These are phyloP conservation scores for Epichloe bromicola DNA, from an alignment of 2,329 filamentous ascomycete genomes.

Conservation along the genomic window DNA sequence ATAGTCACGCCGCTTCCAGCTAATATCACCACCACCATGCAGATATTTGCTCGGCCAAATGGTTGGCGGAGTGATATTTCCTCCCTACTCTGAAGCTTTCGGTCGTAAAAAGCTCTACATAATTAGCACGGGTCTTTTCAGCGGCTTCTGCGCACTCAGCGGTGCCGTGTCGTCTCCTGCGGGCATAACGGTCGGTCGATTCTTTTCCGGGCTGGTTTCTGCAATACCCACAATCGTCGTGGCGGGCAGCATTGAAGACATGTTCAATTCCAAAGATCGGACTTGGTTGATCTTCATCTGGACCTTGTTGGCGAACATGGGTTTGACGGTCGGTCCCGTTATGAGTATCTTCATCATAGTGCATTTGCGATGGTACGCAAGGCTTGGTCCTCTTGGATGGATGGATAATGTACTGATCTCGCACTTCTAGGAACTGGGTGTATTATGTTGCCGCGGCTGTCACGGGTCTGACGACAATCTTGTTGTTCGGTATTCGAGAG, in stretches of 20 bases:
- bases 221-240: neutral
- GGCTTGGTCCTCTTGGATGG: neutral
- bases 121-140: neutral
- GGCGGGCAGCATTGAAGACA: neutral
- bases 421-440: neutral
- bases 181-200: neutral
- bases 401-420: too few species aligned
- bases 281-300: neutral
- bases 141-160: neutral
- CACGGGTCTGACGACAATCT: neutral
- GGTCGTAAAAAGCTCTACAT: neutral
- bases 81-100: neutral
- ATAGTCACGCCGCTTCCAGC: too few species aligned
- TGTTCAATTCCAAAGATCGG: neutral
- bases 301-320: neutral
- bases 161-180: neutral
- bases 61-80: neutral
- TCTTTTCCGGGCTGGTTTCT: neutral
- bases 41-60: constrained; percentile 1
- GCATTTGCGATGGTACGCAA: neutral
- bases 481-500: neutral
- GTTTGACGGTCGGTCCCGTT: neutral
- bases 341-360: neutral
- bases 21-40: neutral
- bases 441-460: neutral